Base-by-base conservation (phyloP, 2,329 filamentous ascomycete species). In the Neoarthrinium moseri region DNA sequence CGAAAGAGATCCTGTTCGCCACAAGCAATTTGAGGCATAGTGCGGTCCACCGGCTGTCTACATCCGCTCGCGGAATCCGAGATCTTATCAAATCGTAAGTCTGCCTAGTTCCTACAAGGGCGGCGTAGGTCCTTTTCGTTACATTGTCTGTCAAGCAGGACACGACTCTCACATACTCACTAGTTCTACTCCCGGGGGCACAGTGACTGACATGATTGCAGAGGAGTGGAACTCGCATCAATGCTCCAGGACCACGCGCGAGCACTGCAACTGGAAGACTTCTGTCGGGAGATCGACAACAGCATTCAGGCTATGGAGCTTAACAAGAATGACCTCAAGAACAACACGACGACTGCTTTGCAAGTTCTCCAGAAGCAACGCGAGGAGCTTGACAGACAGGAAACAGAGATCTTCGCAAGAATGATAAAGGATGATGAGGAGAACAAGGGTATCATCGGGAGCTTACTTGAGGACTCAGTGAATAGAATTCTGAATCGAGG, bases 301-400 rank as follows among this genome's bases (percentile, higher is more conserved):
- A 59, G 59, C 40, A 59, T 62, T 40, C 56, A 55, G 43, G 53
- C 63, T 21, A 62, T 66, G 58, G 57, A 65, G 43, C 41, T 63
- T 12, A 60, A 60, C 37, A 66, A 66, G 51, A 66, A 61, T 37
- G 54, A 54, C 6, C 45, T 67, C n/a, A 60, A 67, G 36, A 52
- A 58, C 32, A 54, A 46, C 13, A 44, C 58, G 4, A 45, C 50
- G 17, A 26, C 43, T 3, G 48, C 57, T n/a, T 56, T 68, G n/a
- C 51, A 59, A 26, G 58, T 61, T 6, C 64, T 70, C 43, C 52
- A 56, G 18, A 53, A 57, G 11, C 52, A 63, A 46, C 61, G 67
- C 33, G 61, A 62, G 44, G 66, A 67, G 48, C 54, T 69, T 6
- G 64, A 67, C 45, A 59, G 53, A 43, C 55, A 61, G 39, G 67